These are phyloP conservation scores for Nissolia schottii DNA, from an alignment of 306 rosid species.

Conservation along the genomic window DNA sequence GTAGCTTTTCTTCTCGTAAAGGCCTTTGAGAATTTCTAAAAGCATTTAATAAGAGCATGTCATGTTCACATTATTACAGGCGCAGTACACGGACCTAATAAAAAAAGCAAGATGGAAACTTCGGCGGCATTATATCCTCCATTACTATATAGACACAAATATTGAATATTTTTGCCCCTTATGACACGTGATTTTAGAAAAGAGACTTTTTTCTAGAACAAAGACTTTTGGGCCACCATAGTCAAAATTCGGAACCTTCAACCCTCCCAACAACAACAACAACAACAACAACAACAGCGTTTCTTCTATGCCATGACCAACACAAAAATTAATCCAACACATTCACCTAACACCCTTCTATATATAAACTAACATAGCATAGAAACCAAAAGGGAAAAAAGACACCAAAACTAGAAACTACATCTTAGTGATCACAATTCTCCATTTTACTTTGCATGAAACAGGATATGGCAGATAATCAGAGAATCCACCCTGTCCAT, in stretches of 20 bases:
- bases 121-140: conserved; percentile 23
- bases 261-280: no score
- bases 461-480: conserved; percentile 59
- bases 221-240: background rate
- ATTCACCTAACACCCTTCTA: background rate
- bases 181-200: background rate
- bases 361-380: background rate
- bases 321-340: background rate
- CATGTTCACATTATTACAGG: background rate
- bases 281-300: no score
- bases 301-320: background rate
- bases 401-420: background rate
- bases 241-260: conserved; percentile 32
- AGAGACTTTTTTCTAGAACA: background rate
- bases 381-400: background rate
- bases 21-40: background rate
- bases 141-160: conserved; percentile 19
- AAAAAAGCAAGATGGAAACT: conserved; percentile 19
- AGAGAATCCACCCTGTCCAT: conserved; percentile 58
- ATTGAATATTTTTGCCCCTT: conserved; percentile 8
- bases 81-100: background rate
- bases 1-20: no score
- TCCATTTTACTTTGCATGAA: background rate
- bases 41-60: background rate
- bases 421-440: background rate